These are phyloP conservation scores for Saccharomyces paradoxus DNA, from an alignment of 805 yeast genomes.

Conservation along the genomic window DNA sequence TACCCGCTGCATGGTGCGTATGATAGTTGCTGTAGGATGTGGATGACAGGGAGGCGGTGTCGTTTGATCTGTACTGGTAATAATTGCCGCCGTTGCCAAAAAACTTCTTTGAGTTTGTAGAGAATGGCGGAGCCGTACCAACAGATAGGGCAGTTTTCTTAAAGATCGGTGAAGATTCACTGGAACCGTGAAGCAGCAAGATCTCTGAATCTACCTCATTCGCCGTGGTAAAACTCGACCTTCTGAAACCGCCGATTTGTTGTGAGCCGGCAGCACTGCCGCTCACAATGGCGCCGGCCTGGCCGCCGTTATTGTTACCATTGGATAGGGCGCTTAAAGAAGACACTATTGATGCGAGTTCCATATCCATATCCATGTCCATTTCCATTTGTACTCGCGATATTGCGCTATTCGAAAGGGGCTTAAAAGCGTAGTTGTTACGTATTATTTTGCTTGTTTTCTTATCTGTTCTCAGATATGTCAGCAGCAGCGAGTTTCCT, in stretches of 20 bases:
- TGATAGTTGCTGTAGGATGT: neutral
- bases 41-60: constrained; percentile 2
- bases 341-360: constrained; percentile 30
- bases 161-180: constrained; percentile 13
- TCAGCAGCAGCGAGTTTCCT: neutral
- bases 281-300: constrained; percentile 4
- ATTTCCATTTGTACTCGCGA: neutral
- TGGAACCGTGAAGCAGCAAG: constrained; percentile 3
- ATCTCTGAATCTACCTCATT: constrained; percentile 21
- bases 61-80: constrained; percentile 1
- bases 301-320: constrained; percentile 1
- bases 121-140: constrained; percentile 24
- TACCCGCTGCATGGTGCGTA: neutral
- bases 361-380: constrained; percentile 22
- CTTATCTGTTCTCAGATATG: neutral
- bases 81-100: constrained; percentile 1
- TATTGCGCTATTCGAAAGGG: neutral
- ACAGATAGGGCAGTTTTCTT: constrained; percentile 27
- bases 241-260: constrained; percentile 28
- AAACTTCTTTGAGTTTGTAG: constrained; percentile 4
- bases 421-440: no score
- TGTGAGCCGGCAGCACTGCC: constrained; percentile 5
- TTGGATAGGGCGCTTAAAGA: constrained; percentile 31
- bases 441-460: neutral
- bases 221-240: constrained; percentile 23